Conservation (phyloP, 2,329 filamentous ascomycete species). For the Aureobasidium lini region DNA sequence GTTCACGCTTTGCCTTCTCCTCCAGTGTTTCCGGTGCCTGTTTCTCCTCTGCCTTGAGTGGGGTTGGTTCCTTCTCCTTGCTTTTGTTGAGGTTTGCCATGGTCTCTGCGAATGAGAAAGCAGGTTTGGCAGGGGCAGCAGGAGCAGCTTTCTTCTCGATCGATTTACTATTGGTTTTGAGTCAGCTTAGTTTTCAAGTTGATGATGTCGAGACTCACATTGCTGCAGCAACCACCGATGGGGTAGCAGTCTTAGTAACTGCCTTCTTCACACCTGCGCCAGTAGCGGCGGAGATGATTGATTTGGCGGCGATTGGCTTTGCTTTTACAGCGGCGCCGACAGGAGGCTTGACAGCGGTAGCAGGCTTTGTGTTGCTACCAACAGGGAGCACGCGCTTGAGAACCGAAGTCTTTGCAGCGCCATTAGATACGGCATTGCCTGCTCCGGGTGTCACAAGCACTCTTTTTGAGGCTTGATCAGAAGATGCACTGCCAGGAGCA, state of each 20-base stretch:
- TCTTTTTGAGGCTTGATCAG: slow-evolving; percentile 27
- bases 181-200: background rate
- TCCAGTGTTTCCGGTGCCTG: slow-evolving; percentile 56
- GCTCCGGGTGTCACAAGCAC: slow-evolving; percentile 13
- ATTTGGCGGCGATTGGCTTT: slow-evolving; percentile 17
- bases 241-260: slow-evolving; percentile 16
- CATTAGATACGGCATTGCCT: slow-evolving; percentile 10
- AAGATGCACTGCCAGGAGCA: slow-evolving; percentile 13
- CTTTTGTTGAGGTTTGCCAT: slow-evolving; percentile 43
- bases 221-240: slow-evolving; percentile 16
- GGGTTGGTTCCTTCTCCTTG: slow-evolving; percentile 34
- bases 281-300: slow-evolving; percentile 15
- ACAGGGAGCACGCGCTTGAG: slow-evolving; percentile 40
- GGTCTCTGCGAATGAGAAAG: slow-evolving; percentile 32
- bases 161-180: slow-evolving; percentile 1
- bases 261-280: slow-evolving; percentile 23
- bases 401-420: slow-evolving; percentile 35
- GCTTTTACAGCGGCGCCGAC: slow-evolving; percentile 21
- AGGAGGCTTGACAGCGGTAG: slow-evolving; percentile 24
- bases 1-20: slow-evolving; percentile 58
- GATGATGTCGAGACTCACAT: background rate
- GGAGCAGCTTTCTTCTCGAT: slow-evolving; percentile 17
- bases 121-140: slow-evolving; percentile 22
- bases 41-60: slow-evolving; percentile 46
- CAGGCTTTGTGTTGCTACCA: slow-evolving; percentile 33